Conservation (phyloP, 257 asterid species). For the Avicennia marina region DNA sequence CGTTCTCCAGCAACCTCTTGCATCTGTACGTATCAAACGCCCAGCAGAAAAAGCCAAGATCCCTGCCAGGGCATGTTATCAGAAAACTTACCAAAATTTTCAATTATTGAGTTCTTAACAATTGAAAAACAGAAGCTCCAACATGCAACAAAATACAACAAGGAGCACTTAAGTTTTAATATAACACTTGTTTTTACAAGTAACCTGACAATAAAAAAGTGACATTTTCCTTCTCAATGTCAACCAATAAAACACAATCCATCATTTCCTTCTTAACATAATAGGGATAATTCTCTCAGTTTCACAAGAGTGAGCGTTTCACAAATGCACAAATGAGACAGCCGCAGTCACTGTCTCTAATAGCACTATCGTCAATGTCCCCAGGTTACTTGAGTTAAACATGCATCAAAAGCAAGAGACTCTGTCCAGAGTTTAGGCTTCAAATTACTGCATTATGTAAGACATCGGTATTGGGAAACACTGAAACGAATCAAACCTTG, state of each 20-base stretch:
- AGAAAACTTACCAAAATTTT: constrained; percentile 38
- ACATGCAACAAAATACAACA: no score
- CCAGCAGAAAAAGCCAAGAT: constrained; percentile 67
- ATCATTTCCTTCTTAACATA: neutral
- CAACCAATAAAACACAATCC: neutral
- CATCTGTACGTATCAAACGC: constrained; percentile 71
- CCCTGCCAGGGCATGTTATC: constrained; percentile 99
- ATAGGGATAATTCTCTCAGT: neutral
- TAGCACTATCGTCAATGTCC: neutral
- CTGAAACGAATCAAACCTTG: no score
- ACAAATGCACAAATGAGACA: no score
- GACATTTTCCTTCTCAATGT: neutral
- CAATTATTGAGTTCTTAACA: neutral
- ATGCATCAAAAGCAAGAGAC: neutral
- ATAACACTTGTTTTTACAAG: no score
- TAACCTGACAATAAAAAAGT: neutral
- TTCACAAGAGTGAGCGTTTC: neutral
- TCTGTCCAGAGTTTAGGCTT: neutral
- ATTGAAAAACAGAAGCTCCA: neutral
- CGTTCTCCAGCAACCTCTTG: constrained; percentile 99
- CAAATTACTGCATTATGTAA: neutral
- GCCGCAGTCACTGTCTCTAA: no score
- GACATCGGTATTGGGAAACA: no score
- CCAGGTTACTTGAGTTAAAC: neutral
- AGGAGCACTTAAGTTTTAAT: no score